Evolutionary conservation across 352 stramenopile genomes (phyloP).

Genomic region (Phytophthora sansomeana): DNA sequence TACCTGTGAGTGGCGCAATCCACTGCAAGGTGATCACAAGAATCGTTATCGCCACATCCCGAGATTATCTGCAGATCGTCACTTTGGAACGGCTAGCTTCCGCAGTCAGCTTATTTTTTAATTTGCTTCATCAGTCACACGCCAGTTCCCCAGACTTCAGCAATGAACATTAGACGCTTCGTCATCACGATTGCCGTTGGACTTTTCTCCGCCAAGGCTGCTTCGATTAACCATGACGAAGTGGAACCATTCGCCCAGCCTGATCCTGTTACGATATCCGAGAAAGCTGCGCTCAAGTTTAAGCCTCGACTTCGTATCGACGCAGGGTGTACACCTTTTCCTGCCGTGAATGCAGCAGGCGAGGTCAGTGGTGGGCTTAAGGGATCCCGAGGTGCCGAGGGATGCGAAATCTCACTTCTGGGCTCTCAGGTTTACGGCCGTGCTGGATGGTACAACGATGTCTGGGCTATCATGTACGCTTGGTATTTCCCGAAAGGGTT

Average conservation of each 20-base stretch:
- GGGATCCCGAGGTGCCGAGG: neutral
- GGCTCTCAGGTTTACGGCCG: conserved; percentile 26
- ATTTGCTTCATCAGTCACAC: too few relatives aligned
- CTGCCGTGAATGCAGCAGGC: conserved; percentile 9
- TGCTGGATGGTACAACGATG: conserved; percentile 5
- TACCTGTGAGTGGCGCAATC: too few relatives aligned
- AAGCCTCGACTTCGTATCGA: conserved; percentile 5
- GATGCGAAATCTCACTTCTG: neutral
- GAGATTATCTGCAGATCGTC: too few relatives aligned
- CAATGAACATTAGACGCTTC: neutral
- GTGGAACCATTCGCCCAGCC: conserved; percentile 9
- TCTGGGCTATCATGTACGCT: neutral
- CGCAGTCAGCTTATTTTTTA: too few relatives aligned
- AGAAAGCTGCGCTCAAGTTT: conserved; percentile 18
- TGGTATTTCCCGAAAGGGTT: conserved; percentile 9
- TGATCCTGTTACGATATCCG: conserved; percentile 6
- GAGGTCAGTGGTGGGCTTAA: conserved; percentile 1
- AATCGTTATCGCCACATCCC: neutral
- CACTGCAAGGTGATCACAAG: neutral
- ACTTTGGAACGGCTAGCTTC: too few relatives aligned
- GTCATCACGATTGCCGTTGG: neutral
- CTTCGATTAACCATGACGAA: conserved; percentile 10
- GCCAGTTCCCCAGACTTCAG: too few relatives aligned
- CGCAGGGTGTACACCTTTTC: neutral
- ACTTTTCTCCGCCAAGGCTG: neutral